Percentiles rank a stretch among this genome's conserved stretches.
Evolutionary conservation across 2,329 filamentous ascomycete genomes (phyloP).

Genomic region (Pseudopithomyces chartarum): DNA sequence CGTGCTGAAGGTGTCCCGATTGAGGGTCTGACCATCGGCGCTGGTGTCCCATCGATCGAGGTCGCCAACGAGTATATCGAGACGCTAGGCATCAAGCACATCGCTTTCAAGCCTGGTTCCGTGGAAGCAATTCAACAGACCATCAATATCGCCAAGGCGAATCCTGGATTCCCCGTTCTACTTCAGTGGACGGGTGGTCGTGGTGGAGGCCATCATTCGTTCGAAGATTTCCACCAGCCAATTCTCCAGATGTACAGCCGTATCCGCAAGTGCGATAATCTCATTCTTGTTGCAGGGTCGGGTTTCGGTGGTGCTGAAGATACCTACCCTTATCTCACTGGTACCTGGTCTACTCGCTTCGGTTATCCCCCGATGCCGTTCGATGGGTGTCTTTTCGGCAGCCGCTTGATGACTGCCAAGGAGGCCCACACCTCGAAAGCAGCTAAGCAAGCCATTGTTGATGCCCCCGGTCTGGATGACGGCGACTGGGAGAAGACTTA

Average conservation of each 20-base stretch:
- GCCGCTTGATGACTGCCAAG: constrained; percentile 55
- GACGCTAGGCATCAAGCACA: constrained; percentile 62
- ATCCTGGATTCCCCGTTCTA: constrained; percentile 52
- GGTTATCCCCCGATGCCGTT: constrained; percentile 55
- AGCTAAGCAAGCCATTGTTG: constrained; percentile 53
- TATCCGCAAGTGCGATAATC: constrained; percentile 52
- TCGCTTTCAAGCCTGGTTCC: constrained; percentile 56
- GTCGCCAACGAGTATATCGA: constrained; percentile 55
- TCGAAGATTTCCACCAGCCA: constrained; percentile 57
- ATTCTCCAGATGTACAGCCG: constrained; percentile 53
- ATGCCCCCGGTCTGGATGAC: constrained; percentile 50
- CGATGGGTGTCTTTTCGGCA: constrained; percentile 54
- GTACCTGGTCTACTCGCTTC: constrained; percentile 50
- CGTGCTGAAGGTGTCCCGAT: constrained; percentile 53
- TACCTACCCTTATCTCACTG: constrained; percentile 54
- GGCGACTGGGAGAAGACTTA: constrained; percentile 54
- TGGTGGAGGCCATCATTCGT: constrained; percentile 56
- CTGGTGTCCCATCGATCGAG: constrained; percentile 55
- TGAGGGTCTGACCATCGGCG: constrained; percentile 55
- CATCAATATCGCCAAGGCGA: constrained; percentile 54
- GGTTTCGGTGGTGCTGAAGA: constrained; percentile 55
- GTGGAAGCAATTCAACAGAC: constrained; percentile 52
- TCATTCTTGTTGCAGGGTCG: constrained; percentile 54
- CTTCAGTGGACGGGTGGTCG: constrained; percentile 58
- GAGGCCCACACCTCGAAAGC: constrained; percentile 51